Evolutionary conservation across 2,329 filamentous ascomycete genomes (phyloP).

Genomic region (Venturia carpophila): DNA sequence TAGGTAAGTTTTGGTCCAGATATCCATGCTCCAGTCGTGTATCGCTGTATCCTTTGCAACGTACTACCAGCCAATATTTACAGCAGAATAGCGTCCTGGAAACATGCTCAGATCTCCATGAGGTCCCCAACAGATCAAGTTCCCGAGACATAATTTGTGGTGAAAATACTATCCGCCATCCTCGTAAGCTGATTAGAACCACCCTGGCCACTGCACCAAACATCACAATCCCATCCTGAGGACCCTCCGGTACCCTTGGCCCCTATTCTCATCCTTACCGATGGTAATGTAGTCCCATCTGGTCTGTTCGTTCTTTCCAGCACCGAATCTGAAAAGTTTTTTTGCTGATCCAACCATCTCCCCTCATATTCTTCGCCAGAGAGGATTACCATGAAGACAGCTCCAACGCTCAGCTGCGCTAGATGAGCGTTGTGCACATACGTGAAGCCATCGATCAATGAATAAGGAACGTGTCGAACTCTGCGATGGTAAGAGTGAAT

Average conservation of each 20-base stretch:
- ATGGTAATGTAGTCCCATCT: neutral
- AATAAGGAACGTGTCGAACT: slow-evolving; percentile 66
- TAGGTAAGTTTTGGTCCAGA: too few relatives aligned
- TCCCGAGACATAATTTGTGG: neutral
- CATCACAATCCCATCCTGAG: slow-evolving; percentile 5
- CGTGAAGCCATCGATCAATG: slow-evolving; percentile 55
- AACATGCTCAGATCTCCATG: neutral
- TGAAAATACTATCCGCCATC: neutral
- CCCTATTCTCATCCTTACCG: slow-evolving; percentile 3
- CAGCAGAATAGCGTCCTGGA: neutral
- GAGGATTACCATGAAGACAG: slow-evolving; percentile 9
- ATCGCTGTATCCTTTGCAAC: neutral
- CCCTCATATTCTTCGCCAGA: neutral
- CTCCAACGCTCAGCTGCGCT: neutral
- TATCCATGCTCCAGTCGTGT: neutral
- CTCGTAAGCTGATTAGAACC: neutral
- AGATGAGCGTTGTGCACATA: slow-evolving; percentile 56
- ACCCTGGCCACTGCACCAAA: neutral
- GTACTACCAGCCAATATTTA: neutral
- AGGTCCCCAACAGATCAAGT: neutral
- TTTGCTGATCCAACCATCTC: neutral
- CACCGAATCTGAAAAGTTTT: slow-evolving; percentile 7
- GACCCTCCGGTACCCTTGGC: neutral
- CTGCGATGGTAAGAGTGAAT: slow-evolving; percentile 52
- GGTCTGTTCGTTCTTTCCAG: neutral